Evolutionary conservation across 164 flowering plant genomes (phyloP).

Genomic region (Liriodendron chinense): DNA sequence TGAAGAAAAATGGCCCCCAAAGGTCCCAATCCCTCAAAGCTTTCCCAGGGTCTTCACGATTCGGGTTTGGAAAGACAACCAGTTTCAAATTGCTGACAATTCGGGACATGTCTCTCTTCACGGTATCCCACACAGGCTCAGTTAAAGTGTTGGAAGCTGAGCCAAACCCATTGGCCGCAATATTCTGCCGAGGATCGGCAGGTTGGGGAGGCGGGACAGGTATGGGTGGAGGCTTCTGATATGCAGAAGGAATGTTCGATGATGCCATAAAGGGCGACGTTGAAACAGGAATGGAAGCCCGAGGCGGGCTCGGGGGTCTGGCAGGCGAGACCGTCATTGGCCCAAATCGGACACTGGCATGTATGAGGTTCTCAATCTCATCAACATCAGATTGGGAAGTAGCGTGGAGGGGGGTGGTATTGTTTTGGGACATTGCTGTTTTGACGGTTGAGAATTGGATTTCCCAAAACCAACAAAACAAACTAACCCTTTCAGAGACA

Average conservation of each 20-base stretch:
- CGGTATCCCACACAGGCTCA: conserved; percentile 97
- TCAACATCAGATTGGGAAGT: conserved; percentile 97
- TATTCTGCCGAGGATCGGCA: conserved; percentile 16
- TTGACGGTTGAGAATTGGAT: background rate
- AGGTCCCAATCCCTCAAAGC: conserved; percentile 99
- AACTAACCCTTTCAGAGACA: too few relatives aligned
- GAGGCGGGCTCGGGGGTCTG: conserved; percentile 70
- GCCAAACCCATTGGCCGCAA: conserved; percentile 57
- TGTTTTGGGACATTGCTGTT: conserved; percentile 53
- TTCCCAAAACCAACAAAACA: too few relatives aligned
- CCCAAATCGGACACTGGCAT: conserved; percentile 56
- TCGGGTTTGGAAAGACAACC: conserved; percentile 94
- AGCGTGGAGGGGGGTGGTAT: conserved; percentile 73
- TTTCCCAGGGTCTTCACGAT: conserved; percentile 92
- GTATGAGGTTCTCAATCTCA: conserved; percentile 93
- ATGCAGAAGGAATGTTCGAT: conserved; percentile 31
- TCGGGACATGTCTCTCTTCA: conserved; percentile 86
- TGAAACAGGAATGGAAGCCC: conserved; percentile 75
- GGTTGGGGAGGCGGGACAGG: conserved; percentile 24
- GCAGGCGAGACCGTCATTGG: conserved; percentile 73
- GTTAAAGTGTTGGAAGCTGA: conserved; percentile 75
- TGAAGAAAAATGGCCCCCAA: conserved; percentile 99
- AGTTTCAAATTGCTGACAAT: conserved; percentile 94
- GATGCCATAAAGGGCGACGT: conserved; percentile 76
- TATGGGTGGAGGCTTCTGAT: conserved; percentile 14